Evolutionary conservation across 768 basidiomycete genomes (phyloP).

Genomic region (Mycena capillaripes): DNA sequence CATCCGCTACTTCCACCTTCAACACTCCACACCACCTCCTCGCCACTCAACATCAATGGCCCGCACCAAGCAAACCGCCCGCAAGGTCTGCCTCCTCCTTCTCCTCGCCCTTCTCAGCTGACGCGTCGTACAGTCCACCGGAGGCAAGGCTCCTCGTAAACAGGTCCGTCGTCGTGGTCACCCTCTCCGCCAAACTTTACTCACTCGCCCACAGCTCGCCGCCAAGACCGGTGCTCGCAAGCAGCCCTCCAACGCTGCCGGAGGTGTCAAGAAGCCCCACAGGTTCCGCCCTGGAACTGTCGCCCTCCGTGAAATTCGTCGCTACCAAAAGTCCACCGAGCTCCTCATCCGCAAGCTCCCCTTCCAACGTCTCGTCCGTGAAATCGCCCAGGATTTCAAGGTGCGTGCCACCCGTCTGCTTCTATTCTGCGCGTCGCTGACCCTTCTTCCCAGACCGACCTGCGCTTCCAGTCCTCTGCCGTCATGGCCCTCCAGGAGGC

Average conservation of each 20-base stretch:
- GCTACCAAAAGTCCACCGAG: constrained; percentile 38
- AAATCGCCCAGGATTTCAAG: constrained; percentile 77
- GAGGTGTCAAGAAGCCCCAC: constrained; percentile 60
- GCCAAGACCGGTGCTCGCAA: constrained; percentile 34
- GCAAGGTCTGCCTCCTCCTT: constrained; percentile 15
- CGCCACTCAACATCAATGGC: constrained; percentile 26
- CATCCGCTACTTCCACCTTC: neutral
- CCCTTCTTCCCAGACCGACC: constrained; percentile 50
- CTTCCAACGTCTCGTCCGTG: constrained; percentile 62
- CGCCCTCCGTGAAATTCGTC: constrained; percentile 38
- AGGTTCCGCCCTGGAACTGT: constrained; percentile 39
- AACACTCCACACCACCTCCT: constrained; percentile 8
- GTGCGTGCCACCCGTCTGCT: constrained; percentile 33
- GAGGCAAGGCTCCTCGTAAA: constrained; percentile 55
- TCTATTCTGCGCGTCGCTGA: neutral
- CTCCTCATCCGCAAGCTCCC: constrained; percentile 39
- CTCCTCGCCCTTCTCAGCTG: neutral
- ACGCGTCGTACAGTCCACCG: constrained; percentile 30
- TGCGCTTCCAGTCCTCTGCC: constrained; percentile 87
- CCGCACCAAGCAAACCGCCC: constrained; percentile 40
- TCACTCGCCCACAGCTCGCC: constrained; percentile 20
- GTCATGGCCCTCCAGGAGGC: constrained; percentile 88
- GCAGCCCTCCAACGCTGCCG: constrained; percentile 45
- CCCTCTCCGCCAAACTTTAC: too few species aligned
- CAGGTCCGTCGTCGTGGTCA: constrained; percentile 41